phyloP scores from a whole-genome alignment of 1,284 basidiomycete genomes.

The Naganishia liquefaciens region DNA sequence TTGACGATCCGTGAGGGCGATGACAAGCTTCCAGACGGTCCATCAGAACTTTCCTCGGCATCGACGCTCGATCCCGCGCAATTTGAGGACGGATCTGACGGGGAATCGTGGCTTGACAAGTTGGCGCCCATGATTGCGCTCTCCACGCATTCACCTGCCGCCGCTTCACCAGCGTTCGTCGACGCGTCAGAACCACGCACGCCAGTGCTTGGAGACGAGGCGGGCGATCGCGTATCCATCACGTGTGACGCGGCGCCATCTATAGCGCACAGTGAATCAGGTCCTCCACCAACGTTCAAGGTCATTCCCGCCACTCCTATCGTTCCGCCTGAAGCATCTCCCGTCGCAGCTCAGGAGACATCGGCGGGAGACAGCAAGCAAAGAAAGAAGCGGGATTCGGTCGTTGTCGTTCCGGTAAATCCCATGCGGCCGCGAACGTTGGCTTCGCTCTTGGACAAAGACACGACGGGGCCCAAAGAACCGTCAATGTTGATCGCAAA shows the following conservation, averaged over 20 bases:
- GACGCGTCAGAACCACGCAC: background rate
- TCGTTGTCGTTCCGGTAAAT: constrained; percentile 5
- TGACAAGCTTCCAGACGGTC: background rate
- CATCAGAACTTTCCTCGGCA: background rate
- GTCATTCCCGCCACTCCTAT: constrained; percentile 22
- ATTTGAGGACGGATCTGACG: constrained; percentile 23
- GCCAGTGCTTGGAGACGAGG: background rate
- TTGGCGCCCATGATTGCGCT: background rate
- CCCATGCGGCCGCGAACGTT: constrained; percentile 21
- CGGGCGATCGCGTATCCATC: background rate
- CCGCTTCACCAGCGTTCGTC: background rate
- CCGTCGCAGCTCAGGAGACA: background rate
- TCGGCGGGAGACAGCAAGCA: background rate
- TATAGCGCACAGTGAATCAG: constrained; percentile 16
- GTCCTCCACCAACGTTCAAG: constrained; percentile 23
- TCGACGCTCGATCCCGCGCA: constrained; percentile 14
- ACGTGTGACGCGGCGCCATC: constrained; percentile 1
- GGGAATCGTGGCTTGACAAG: background rate
- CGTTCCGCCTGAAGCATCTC: background rate
- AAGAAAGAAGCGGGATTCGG: constrained; percentile 8
- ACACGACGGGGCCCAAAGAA: background rate
- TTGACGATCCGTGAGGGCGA: constrained; percentile 19
- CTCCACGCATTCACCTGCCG: background rate
- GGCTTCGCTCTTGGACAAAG: constrained; percentile 3
- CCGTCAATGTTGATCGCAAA: too few species aligned